Conservation (phyloP, 257 asterid genomes). For the Solanum ossicruentum region DNA sequence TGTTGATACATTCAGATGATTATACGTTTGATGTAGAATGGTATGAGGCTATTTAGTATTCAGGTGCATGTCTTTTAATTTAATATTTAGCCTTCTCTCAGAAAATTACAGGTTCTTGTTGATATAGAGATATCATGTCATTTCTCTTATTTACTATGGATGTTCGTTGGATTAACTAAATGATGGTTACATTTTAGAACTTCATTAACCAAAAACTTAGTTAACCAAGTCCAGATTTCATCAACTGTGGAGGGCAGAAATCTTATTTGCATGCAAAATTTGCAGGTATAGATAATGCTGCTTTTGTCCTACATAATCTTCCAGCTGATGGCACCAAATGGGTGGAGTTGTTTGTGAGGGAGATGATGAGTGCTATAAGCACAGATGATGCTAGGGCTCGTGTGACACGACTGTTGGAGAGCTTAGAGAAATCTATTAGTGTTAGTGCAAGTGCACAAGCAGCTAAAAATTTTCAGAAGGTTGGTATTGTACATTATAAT, state of each 20-base stretch:
- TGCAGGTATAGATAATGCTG: constrained; percentile 18
- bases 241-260: neutral
- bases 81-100: neutral
- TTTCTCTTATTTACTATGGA: neutral
- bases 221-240: neutral
- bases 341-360: constrained; percentile 65
- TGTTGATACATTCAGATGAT: no score
- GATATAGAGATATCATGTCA: neutral
- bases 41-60: neutral
- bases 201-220: neutral
- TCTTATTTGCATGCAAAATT: neutral
- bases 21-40: neutral
- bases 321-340: constrained; percentile 68
- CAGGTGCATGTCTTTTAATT: neutral
- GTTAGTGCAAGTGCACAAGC: constrained; percentile 28
- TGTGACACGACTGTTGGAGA: constrained; percentile 45
- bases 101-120: neutral
- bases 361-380: constrained; percentile 61
- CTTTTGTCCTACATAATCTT: constrained; percentile 20
- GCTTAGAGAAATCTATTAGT: constrained; percentile 55
- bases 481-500: constrained; percentile 4
- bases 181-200: neutral
- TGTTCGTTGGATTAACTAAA: neutral
- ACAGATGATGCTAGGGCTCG: constrained; percentile 67
- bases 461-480: constrained; percentile 50